phyloP scores from a whole-genome alignment of 441 rosid genomes.

The Eruca vesicaria region DNA sequence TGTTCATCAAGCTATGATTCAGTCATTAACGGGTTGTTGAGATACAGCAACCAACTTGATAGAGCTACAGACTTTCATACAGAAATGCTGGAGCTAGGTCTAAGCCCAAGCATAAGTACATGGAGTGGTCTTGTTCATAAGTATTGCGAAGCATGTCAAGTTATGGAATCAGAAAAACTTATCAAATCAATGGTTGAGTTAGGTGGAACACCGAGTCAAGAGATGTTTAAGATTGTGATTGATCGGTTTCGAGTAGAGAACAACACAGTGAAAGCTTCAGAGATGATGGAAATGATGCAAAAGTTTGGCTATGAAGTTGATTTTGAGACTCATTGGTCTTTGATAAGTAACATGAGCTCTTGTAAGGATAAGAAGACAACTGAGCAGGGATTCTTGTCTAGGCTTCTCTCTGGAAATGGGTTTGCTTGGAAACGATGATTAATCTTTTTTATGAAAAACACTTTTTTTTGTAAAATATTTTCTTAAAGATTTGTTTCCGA shows the following conservation, averaged over 20 bases:
- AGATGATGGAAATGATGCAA: conserved; percentile 68
- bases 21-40: conserved; percentile 48
- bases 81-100: conserved; percentile 61
- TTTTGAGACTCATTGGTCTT: conserved; percentile 78
- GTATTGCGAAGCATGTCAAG: conserved; percentile 46
- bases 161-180: conserved; percentile 55
- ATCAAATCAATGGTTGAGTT: conserved; percentile 43
- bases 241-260: conserved; percentile 50
- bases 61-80: conserved; percentile 61
- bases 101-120: conserved; percentile 53
- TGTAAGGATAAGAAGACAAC: conserved; percentile 29
- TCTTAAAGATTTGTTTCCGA: too few relatives aligned
- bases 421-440: conserved; percentile 35
- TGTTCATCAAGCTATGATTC: conserved; percentile 59
- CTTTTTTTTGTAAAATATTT: too few relatives aligned
- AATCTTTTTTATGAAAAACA: too few relatives aligned
- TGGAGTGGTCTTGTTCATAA: conserved; percentile 47
- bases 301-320: conserved; percentile 60
- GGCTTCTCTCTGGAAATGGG: conserved; percentile 75
- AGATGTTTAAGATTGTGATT: conserved; percentile 53
- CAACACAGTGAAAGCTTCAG: conserved; percentile 57
- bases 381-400: conserved; percentile 62
- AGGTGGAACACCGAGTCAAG: conserved; percentile 57
- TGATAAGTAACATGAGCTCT: conserved; percentile 62
- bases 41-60: conserved; percentile 31